These are phyloP conservation scores for Mycena albidolilacea DNA, from an alignment of 768 basidiomycete species.

Conservation along the genomic window DNA sequence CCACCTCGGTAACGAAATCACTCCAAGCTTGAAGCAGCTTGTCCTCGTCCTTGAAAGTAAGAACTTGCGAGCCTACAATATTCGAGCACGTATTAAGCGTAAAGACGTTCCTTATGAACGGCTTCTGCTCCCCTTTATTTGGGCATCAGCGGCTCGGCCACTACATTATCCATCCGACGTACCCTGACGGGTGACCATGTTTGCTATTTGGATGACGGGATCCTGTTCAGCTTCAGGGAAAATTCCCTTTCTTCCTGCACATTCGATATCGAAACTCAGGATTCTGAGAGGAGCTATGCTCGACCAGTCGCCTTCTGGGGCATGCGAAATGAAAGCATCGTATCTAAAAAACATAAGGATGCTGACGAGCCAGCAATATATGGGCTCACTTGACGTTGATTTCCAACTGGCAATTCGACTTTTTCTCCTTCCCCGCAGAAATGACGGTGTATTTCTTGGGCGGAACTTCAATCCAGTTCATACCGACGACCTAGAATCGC, in stretches of 20 bases:
- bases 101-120: constrained; percentile 97
- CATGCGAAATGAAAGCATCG: constrained; percentile 89
- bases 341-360: constrained; percentile 64
- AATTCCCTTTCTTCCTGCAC: constrained; percentile 96
- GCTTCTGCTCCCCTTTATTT: constrained; percentile 84
- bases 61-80: constrained; percentile 98
- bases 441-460: constrained; percentile 83
- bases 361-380: constrained; percentile 17
- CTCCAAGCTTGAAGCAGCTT: constrained; percentile 88
- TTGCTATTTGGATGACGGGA: constrained; percentile 98
- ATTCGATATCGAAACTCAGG: constrained; percentile 99
- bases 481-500: constrained; percentile 84
- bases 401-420: constrained; percentile 93
- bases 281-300: constrained; percentile 94
- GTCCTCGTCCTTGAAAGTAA: constrained; percentile 83
- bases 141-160: constrained; percentile 11
- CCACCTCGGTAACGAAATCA: constrained; percentile 89
- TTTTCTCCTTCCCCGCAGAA: constrained; percentile 64
- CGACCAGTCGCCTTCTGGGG: constrained; percentile 94
- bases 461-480: constrained; percentile 99
- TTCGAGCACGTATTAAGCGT: constrained; percentile 94
- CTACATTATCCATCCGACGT: constrained; percentile 27
- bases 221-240: constrained; percentile 94
- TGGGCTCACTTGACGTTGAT: constrained; percentile 76
- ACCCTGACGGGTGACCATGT: constrained; percentile 99